Evolutionary conservation across 768 basidiomycete genomes (phyloP), one percentile per base, ranked within the genome.

Genomic region (Leucocoprinus birnbaumii): DNA sequence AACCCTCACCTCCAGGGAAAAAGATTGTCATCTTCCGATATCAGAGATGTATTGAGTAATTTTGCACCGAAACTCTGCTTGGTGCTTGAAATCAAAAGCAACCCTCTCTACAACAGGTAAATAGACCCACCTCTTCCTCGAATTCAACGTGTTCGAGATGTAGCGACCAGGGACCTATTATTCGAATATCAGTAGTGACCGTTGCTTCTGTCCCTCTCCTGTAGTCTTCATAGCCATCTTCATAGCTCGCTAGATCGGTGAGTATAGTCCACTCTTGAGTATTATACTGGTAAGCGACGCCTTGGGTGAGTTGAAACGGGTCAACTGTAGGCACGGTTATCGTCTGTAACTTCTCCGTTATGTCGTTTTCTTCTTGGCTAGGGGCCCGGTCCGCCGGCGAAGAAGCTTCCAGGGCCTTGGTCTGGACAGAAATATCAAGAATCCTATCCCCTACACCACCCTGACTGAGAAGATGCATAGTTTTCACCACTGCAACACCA

Each of bases 381-480:
- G 62, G 48, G 54, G 66, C 59, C 25, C 65, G 65, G 18, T 63
- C 66, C 9, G 59, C 48, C 22, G 55, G 8, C 57, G 58, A 59
- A 22, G 42, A 57, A 18, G 55, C 59, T 5, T 65, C 63, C 16
- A 52, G 59, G 53, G 78, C 64, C 21, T 73, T 74, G 8, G 91
- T 86, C 53, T 86, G 87, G 34, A 95, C 71, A 0, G 92, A 94
- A 34, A 96, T 73, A 64, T 97, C 94, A 51, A 97, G 68, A 42
- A 84, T 77, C 42, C 93, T 80, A 50, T 89, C 82, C 1, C 89
- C 91, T 1, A 80, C 72, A 1, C 78, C 79, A 13, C 91, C 87
- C 0, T 76, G 73, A 60, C 80, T 84, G 38, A 74, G 68, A 34
- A 96, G 72, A 61, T 78, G 73, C 35, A 98, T 64, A 8, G 83